These are phyloP conservation scores for Saccharata proteae DNA, from an alignment of 2,329 filamentous ascomycete species.

Conservation along the genomic window DNA sequence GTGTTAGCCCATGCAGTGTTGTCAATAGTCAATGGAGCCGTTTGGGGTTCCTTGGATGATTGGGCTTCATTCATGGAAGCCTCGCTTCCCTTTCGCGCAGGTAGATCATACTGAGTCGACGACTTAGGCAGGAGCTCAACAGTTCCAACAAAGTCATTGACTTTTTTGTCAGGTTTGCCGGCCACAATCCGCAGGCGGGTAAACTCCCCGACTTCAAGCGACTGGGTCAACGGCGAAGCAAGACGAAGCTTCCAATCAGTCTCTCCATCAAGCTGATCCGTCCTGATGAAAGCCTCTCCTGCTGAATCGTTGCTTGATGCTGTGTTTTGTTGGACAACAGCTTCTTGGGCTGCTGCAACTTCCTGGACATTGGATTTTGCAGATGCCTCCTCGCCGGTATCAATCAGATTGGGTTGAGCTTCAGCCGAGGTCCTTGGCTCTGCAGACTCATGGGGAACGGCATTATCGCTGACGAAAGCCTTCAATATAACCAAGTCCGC, in stretches of 20 bases:
- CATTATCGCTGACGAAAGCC: constrained; percentile 43
- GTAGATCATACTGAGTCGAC: constrained; percentile 36
- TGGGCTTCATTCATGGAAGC: constrained; percentile 11
- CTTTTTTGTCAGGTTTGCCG: constrained; percentile 81
- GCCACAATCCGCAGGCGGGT: constrained; percentile 57
- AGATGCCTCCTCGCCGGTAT: constrained; percentile 12
- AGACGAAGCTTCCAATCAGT: constrained; percentile 96
- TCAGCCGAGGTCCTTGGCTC: too few species aligned
- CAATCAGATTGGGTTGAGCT: constrained; percentile 4
- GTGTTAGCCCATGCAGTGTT: constrained; percentile 99
- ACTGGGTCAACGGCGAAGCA: constrained; percentile 75
- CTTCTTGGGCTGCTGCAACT: constrained; percentile 2
- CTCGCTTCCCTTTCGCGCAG: constrained; percentile 16
- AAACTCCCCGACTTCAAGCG: constrained; percentile 60
- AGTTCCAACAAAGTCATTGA: constrained; percentile 91
- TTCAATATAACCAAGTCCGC: constrained; percentile 91
- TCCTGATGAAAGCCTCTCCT: constrained; percentile 92
- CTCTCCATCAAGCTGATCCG: constrained; percentile 93
- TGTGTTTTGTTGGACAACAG: constrained; percentile 7
- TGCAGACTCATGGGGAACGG: too few species aligned
- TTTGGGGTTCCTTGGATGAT: constrained; percentile 40
- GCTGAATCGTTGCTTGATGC: constrained; percentile 17
- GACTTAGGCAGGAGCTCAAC: constrained; percentile 56
- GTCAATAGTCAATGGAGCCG: constrained; percentile 74
- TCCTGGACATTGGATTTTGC: neutral